These are phyloP conservation scores for Phialophora expanda DNA, from an alignment of 2,329 filamentous ascomycete species.

Conservation along the genomic window DNA sequence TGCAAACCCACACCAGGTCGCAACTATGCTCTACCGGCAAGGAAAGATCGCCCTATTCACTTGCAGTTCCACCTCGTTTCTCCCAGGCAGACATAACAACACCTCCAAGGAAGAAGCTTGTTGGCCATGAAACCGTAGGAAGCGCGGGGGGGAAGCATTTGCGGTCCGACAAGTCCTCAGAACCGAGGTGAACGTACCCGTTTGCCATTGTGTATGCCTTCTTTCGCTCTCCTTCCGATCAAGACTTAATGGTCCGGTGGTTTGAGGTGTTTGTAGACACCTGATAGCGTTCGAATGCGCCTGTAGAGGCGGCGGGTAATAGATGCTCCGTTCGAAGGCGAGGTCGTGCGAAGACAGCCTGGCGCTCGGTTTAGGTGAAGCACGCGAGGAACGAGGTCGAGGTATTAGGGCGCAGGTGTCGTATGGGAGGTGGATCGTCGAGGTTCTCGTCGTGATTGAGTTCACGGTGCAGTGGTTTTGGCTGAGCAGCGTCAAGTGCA, in stretches of 20 bases:
- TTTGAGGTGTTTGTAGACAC: neutral
- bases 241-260: neutral
- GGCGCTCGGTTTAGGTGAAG: neutral
- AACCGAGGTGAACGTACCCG: slow-evolving; percentile 44
- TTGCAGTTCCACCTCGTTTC: no score
- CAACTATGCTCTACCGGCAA: no score
- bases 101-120: no score
- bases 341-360: neutral
- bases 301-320: slow-evolving; percentile 2
- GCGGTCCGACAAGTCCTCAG: neutral
- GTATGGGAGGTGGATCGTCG: neutral
- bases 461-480: neutral
- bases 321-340: slow-evolving; percentile 2
- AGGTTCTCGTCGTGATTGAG: neutral
- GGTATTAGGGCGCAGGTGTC: neutral
- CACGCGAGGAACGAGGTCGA: neutral
- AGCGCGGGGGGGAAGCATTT: neutral
- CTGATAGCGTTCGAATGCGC: neutral
- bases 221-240: neutral
- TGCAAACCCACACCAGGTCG: no score
- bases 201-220: slow-evolving; percentile 49
- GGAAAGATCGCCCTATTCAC: no score
- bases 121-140: no score
- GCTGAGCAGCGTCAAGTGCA: no score
- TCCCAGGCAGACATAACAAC: no score